phyloP scores from a whole-genome alignment of 441 rosid species.

The Populus hybrid region DNA sequence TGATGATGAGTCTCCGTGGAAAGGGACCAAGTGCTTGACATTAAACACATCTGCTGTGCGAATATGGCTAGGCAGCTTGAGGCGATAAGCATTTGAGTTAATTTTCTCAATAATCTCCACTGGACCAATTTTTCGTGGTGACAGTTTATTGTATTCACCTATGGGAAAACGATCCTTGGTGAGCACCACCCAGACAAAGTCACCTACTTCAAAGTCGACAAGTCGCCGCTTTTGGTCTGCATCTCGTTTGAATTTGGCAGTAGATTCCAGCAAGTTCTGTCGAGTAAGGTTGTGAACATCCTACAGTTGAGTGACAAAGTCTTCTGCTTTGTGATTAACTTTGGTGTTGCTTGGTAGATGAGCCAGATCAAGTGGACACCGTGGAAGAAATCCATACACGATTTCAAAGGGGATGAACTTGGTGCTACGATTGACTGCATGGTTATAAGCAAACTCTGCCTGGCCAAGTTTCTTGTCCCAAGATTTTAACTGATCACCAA shows the following conservation, averaged over 20 bases:
- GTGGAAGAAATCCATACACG: background rate
- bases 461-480: too few species aligned
- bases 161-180: background rate
- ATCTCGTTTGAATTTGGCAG: background rate
- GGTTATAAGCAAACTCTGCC: too few species aligned
- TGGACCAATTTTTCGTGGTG: background rate
- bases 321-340: background rate
- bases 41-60: background rate
- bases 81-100: background rate
- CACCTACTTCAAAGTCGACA: background rate
- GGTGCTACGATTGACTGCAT: too few species aligned
- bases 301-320: background rate
- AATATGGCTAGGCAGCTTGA: conserved; percentile 4
- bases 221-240: background rate
- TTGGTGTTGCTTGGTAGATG: background rate
- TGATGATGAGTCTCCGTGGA: background rate
- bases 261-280: background rate
- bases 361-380: background rate
- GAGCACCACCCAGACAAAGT: background rate
- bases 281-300: background rate
- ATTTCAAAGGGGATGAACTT: too few species aligned
- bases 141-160: background rate
- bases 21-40: background rate
- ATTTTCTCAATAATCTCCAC: background rate
- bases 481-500: too few species aligned